Evolutionary conservation across 1,284 basidiomycete genomes (phyloP).

Genomic region (Vanrija pseudolonga): DNA sequence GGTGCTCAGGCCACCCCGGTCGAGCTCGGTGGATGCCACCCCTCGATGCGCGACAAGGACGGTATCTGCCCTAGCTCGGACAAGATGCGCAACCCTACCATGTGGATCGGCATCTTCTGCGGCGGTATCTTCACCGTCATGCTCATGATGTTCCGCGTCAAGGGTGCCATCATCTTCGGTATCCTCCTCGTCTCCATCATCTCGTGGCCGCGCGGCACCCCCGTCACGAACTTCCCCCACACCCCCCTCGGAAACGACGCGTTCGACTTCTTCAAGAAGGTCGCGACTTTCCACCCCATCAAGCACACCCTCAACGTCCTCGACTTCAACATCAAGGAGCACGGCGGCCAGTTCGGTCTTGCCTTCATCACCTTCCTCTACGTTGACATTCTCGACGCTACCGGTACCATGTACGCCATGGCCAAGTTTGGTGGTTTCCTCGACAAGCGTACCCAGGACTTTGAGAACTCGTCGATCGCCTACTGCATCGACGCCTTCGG

Average conservation of each 20-base stretch:
- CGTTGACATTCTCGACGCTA: constrained; percentile 64
- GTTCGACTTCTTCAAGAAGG: constrained; percentile 83
- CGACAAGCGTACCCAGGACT: constrained; percentile 78
- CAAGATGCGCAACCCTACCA: constrained; percentile 20
- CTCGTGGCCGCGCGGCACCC: constrained; percentile 76
- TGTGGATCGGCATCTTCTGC: constrained; percentile 81
- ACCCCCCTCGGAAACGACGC: constrained; percentile 63
- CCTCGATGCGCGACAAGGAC: constrained; percentile 25
- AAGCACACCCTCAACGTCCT: constrained; percentile 15
- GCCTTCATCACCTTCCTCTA: constrained; percentile 64
- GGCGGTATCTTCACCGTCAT: constrained; percentile 78
- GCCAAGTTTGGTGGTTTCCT: constrained; percentile 85
- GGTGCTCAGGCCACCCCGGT: constrained; percentile 69
- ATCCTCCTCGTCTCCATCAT: constrained; percentile 82
- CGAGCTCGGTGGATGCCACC: constrained; percentile 73
- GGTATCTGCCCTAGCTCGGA: constrained; percentile 66
- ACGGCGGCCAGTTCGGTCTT: constrained; percentile 15
- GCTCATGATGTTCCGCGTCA: constrained; percentile 79
- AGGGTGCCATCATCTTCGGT: constrained; percentile 53
- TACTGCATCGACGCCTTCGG: constrained; percentile 60
- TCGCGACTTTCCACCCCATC: constrained; percentile 53
- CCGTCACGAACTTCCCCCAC: constrained; percentile 80
- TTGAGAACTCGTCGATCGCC: constrained; percentile 78
- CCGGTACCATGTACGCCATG: constrained; percentile 84
- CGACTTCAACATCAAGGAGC: constrained; percentile 10